Evolutionary conservation across 2,329 filamentous ascomycete genomes (phyloP).

Genomic region (Rachicladosporium sp.): DNA sequence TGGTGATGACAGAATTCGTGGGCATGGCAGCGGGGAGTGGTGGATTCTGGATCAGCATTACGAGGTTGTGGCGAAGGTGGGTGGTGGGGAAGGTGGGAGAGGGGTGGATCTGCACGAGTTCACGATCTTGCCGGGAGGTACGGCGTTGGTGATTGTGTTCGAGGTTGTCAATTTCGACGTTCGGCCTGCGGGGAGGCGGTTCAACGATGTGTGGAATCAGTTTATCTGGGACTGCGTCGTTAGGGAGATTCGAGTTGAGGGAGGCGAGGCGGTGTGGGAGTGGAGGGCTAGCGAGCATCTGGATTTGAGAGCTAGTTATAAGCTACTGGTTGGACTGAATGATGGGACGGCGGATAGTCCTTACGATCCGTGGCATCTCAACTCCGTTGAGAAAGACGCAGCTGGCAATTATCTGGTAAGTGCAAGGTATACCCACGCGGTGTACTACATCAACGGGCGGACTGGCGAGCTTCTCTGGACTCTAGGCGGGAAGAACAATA

Average conservation of each 20-base stretch:
- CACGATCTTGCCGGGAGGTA: conserved; percentile 27
- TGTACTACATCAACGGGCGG: conserved; percentile 35
- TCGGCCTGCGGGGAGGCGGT: conserved; percentile 11
- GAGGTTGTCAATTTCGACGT: conserved; percentile 6
- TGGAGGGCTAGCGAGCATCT: conserved; percentile 34
- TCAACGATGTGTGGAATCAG: conserved; percentile 17
- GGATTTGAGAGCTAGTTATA: conserved; percentile 24
- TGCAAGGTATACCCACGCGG: conserved; percentile 34
- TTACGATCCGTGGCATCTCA: conserved; percentile 41
- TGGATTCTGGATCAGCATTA: no score
- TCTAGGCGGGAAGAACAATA: conserved; percentile 21
- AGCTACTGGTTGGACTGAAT: conserved; percentile 22
- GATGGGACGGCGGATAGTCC: conserved; percentile 32
- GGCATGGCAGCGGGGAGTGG: conserved; percentile 15
- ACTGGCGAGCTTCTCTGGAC: conserved; percentile 40
- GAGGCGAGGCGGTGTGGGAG: conserved; percentile 4
- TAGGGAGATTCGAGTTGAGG: conserved; percentile 15
- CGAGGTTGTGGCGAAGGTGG: conserved; percentile 8
- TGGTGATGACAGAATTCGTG: conserved; percentile 20
- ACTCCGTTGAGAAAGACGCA: conserved; percentile 39
- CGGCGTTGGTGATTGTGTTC: conserved; percentile 30
- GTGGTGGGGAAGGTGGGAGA: conserved; percentile 25
- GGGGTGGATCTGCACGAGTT: conserved; percentile 32
- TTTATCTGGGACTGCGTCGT: conserved; percentile 14
- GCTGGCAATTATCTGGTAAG: conserved; percentile 42